Percentiles rank a stretch among this genome's conserved stretches.
phyloP scores from a whole-genome alignment of 768 basidiomycete species.

The Russula compacta region DNA sequence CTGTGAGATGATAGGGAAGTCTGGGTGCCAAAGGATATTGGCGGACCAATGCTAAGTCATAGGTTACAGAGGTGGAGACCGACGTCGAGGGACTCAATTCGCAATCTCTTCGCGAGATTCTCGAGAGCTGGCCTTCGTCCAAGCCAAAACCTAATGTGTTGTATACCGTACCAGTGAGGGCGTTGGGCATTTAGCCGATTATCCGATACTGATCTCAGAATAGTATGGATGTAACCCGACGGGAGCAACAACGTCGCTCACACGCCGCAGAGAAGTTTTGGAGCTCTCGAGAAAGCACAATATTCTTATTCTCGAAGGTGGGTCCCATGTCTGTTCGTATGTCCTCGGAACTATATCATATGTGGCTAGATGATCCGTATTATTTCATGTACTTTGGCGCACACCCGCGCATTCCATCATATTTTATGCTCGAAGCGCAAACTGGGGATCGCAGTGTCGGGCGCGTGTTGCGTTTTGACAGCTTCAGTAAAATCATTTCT shows the following conservation, averaged over 20 bases:
- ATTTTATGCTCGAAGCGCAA: constrained; percentile 70
- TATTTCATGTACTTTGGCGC: constrained; percentile 69
- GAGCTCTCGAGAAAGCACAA: constrained; percentile 61
- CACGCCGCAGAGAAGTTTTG: constrained; percentile 64
- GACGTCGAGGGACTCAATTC: constrained; percentile 66
- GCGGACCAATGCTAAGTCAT: not conserved
- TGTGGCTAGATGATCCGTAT: constrained; percentile 63
- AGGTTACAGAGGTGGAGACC: constrained; percentile 56
- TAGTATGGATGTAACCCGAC: constrained; percentile 85
- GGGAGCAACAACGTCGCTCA: constrained; percentile 64
- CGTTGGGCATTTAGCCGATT: not conserved
- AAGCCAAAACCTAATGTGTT: constrained; percentile 69
- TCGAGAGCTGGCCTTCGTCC: constrained; percentile 65
- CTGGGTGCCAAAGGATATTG: not conserved
- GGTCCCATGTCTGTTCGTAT: constrained; percentile 10
- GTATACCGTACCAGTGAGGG: constrained; percentile 64
- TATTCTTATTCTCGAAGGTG: constrained; percentile 81
- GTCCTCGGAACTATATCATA: not conserved
- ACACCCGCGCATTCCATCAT: constrained; percentile 56
- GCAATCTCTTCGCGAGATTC: constrained; percentile 45
- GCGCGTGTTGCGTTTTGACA: constrained; percentile 81
- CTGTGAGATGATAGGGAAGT: constrained; percentile 51
- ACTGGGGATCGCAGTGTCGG: constrained; percentile 48
- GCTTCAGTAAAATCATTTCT: constrained; percentile 75
- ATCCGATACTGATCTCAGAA: not conserved